Percentiles rank a stretch among this genome's conserved stretches.
Conservation (phyloP, 495 filamentous ascomycete species). For the Viridothelium virens region DNA sequence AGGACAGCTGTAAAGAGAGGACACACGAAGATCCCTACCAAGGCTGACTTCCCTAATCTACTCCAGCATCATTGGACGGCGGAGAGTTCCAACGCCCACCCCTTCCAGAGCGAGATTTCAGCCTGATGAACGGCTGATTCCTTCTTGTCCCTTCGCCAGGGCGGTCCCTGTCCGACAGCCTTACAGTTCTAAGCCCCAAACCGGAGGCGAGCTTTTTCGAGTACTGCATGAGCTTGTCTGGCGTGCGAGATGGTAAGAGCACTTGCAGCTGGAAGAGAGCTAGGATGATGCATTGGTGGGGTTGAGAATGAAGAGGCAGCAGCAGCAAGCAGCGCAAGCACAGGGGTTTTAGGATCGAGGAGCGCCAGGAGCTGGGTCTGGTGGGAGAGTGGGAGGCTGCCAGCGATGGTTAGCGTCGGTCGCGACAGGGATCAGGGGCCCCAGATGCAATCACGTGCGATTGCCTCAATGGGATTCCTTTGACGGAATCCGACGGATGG, state of each 20-base stretch:
- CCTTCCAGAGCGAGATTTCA: too few species aligned
- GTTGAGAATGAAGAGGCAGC: background rate
- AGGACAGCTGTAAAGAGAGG: background rate
- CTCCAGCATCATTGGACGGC: background rate
- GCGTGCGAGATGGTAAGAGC: too few species aligned
- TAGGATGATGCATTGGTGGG: background rate
- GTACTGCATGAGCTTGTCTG: slow-evolving; percentile 6
- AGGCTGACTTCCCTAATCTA: background rate
- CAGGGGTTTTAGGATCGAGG: background rate
- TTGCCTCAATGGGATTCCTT: background rate
- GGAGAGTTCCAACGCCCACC: background rate
- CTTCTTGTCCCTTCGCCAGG: too few species aligned
- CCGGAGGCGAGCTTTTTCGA: background rate
- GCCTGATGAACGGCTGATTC: too few species aligned
- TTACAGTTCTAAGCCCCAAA: background rate
- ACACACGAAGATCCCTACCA: background rate
- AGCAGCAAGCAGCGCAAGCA: background rate
- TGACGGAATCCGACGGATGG: background rate
- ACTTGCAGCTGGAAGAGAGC: background rate
- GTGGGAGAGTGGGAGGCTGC: too few species aligned
- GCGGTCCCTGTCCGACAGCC: background rate
- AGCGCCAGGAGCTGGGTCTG: background rate
- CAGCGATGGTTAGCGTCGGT: too few species aligned
- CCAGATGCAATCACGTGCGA: background rate
- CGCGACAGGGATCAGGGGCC: background rate